Conservation (phyloP, 2,329 filamentous ascomycete species). For the Sporothrix pseudoabietina region DNA sequence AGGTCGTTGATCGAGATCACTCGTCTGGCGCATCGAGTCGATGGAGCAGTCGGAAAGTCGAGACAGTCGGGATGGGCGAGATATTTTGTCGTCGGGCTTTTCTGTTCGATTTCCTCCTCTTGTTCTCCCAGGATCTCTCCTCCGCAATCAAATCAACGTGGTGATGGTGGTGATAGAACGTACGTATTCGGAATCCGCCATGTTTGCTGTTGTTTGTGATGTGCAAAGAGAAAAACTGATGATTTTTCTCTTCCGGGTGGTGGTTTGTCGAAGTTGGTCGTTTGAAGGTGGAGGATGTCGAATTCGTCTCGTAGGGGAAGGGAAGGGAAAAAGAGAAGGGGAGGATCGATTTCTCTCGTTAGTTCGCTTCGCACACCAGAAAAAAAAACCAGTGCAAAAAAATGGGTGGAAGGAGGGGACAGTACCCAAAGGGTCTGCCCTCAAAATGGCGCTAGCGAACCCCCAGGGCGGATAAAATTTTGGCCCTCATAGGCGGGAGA, state of each 20-base stretch:
- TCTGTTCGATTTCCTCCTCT: background rate
- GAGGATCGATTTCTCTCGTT: constrained; percentile 24
- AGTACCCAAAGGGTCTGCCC: background rate
- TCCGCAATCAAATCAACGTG: background rate
- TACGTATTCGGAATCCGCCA: constrained; percentile 65
- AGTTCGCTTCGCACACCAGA: constrained; percentile 14
- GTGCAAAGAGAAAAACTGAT: constrained; percentile 24
- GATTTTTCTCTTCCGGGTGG: constrained; percentile 32
- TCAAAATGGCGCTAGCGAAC: constrained; percentile 19
- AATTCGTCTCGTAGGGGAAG: constrained; percentile 8
- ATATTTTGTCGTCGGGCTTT: background rate
- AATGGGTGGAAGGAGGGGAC: background rate
- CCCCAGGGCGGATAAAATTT: constrained; percentile 19
- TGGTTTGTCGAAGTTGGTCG: constrained; percentile 26
- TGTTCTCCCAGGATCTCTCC: background rate
- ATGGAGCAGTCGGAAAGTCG: background rate
- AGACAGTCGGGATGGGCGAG: background rate
- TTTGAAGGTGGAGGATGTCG: constrained; percentile 25
- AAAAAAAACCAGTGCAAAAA: constrained; percentile 21
- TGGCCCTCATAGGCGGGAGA: background rate
- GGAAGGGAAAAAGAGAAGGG: constrained; percentile 14
- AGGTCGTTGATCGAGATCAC: background rate
- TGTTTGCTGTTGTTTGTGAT: constrained; percentile 57
- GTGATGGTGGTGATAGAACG: constrained; percentile 29
- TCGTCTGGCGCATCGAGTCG: background rate